Conservation (phyloP, 805 yeast genomes). For the Middelhovenomyces tepae region DNA sequence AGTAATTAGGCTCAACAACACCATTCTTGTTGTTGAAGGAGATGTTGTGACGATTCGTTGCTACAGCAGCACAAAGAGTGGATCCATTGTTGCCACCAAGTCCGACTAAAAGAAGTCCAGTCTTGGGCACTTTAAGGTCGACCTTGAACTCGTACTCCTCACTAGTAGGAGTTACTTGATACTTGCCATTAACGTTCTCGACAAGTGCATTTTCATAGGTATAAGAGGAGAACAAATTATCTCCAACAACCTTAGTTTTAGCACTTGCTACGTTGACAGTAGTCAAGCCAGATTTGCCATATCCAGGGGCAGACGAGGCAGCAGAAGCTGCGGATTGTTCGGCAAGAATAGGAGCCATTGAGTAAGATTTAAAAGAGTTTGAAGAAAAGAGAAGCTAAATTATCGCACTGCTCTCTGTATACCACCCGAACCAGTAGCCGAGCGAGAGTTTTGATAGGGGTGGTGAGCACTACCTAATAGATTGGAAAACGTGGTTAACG, state of each 20-base stretch:
- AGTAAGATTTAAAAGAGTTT: slow-evolving; percentile 13
- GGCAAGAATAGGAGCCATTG: slow-evolving; percentile 27
- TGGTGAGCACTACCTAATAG: slow-evolving; percentile 34
- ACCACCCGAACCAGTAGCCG: slow-evolving; percentile 35
- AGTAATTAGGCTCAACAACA: slow-evolving; percentile 67
- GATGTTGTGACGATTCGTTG: slow-evolving; percentile 75
- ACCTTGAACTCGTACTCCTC: slow-evolving; percentile 79
- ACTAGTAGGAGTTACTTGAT: slow-evolving; percentile 59
- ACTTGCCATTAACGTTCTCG: slow-evolving; percentile 42
- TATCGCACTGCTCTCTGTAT: slow-evolving; percentile 32
- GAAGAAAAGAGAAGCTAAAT: slow-evolving; percentile 33
- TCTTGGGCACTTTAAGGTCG: slow-evolving; percentile 70
- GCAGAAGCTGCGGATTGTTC: slow-evolving; percentile 20
- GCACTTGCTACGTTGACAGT: slow-evolving; percentile 48
- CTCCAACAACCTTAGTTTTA: slow-evolving; percentile 42
- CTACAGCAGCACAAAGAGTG: slow-evolving; percentile 73
- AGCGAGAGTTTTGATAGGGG: slow-evolving; percentile 34
- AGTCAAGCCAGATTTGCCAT: slow-evolving; percentile 31
- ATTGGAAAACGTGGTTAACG: slow-evolving; percentile 38
- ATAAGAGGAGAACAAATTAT: slow-evolving; percentile 47
- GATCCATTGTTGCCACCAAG: slow-evolving; percentile 96
- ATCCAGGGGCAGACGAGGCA: slow-evolving; percentile 22
- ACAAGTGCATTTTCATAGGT: slow-evolving; percentile 72
- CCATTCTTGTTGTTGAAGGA: slow-evolving; percentile 80
- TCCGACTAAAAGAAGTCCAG: slow-evolving; percentile 87